Conservation (phyloP, 345 rosid species). For the Leavenworthia alabamica region DNA sequence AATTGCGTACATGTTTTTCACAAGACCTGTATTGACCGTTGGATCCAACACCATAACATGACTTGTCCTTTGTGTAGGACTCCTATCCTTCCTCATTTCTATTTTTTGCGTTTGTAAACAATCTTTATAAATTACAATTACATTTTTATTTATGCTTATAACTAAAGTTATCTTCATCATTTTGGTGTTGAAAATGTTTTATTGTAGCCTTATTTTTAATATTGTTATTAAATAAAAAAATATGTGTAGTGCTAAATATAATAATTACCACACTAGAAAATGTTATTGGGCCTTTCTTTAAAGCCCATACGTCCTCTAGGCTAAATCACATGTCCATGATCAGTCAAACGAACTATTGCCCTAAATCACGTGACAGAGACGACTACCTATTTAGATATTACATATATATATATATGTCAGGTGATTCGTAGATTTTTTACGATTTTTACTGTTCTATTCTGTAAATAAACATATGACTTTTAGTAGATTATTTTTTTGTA, state of each 20-base stretch:
- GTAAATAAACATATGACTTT: background rate
- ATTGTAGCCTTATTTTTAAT: no score
- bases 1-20: conserved; percentile 78
- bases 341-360: background rate
- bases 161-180: no score
- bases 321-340: background rate
- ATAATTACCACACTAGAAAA: no score
- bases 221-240: no score
- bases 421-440: background rate
- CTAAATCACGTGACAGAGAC: conserved; percentile 9
- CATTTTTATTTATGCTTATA: no score
- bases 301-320: background rate
- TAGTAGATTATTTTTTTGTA: background rate
- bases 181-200: no score
- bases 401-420: background rate
- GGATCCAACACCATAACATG: conserved; percentile 69
- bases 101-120: conserved; percentile 19
- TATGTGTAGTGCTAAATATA: no score
- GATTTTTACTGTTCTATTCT: background rate
- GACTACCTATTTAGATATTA: background rate
- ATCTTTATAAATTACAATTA: no score
- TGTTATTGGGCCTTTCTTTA: background rate
- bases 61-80: conserved; percentile 90
- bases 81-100: conserved; percentile 53
- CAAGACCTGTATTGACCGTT: conserved; percentile 72